Evolutionary conservation across 495 filamentous ascomycete genomes (phyloP).

Genomic region (Penicillium waksmanii): DNA sequence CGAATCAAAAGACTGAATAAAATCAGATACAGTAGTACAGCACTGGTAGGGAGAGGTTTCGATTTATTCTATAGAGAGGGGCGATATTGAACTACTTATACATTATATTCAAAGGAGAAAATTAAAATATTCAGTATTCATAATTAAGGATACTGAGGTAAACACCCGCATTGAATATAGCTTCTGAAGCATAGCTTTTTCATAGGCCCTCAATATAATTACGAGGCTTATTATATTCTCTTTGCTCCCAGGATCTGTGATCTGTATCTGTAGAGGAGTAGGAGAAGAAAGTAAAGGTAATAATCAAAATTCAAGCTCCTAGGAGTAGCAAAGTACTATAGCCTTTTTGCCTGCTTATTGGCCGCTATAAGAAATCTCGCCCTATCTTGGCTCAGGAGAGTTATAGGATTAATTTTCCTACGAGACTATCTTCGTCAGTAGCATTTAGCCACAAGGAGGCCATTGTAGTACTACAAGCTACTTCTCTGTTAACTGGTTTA

Average conservation of each 20-base stretch:
- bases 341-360: background rate
- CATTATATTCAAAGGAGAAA: background rate
- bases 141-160: background rate
- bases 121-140: background rate
- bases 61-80: background rate
- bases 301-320: constrained; percentile 3
- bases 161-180: background rate
- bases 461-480: background rate
- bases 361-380: background rate
- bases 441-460: background rate
- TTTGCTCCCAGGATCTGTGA: background rate
- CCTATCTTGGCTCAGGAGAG: background rate
- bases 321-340: background rate
- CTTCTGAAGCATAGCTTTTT: constrained; percentile 1
- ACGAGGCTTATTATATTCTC: background rate
- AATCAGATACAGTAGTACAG: background rate
- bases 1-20: background rate
- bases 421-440: background rate
- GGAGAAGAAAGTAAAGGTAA: background rate
- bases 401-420: background rate
- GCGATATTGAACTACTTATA: background rate
- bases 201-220: background rate
- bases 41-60: background rate
- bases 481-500: background rate
- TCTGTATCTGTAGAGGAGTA: background rate